Conservation (phyloP, 495 filamentous ascomycete species). For the Penicillium lividum region DNA sequence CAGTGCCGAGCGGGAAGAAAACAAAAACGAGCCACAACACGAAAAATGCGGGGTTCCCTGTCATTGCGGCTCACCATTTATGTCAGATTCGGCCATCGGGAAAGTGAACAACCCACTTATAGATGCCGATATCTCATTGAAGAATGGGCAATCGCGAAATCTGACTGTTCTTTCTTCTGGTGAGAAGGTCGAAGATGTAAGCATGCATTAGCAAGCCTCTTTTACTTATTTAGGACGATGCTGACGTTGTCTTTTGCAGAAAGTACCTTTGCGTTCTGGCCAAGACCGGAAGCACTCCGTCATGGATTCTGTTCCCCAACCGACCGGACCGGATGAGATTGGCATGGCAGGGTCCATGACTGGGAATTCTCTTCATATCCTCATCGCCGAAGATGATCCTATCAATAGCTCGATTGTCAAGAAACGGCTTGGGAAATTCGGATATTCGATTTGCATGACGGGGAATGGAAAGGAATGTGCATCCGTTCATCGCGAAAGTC, state of each 20-base stretch:
- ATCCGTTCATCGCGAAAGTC: conserved; percentile 58
- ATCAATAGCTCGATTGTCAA: conserved; percentile 82
- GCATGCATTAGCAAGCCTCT: neutral
- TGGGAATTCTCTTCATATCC: conserved; percentile 51
- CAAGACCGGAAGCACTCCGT: neutral
- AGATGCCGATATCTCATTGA: conserved; percentile 17
- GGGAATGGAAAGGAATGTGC: conserved; percentile 86
- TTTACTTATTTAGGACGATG: neutral
- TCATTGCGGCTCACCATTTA: conserved; percentile 17
- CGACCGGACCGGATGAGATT: neutral
- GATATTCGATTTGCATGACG: conserved; percentile 69
- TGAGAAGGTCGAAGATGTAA: neutral
- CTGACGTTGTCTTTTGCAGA: neutral
- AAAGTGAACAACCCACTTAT: conserved; percentile 9
- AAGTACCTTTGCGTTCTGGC: neutral
- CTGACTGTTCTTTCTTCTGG: conserved; percentile 11
- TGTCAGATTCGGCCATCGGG: conserved; percentile 8
- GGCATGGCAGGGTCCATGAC: neutral
- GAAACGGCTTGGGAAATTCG: conserved; percentile 76
- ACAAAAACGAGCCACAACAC: neutral
- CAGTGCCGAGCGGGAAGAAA: neutral
- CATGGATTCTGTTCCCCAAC: neutral
- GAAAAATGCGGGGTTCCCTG: conserved; percentile 12
- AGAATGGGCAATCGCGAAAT: conserved; percentile 17
- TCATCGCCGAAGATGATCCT: conserved; percentile 88